Base-by-base conservation (phyloP, 352 stramenopile genomes). In the Phytopythium oedochilum region DNA sequence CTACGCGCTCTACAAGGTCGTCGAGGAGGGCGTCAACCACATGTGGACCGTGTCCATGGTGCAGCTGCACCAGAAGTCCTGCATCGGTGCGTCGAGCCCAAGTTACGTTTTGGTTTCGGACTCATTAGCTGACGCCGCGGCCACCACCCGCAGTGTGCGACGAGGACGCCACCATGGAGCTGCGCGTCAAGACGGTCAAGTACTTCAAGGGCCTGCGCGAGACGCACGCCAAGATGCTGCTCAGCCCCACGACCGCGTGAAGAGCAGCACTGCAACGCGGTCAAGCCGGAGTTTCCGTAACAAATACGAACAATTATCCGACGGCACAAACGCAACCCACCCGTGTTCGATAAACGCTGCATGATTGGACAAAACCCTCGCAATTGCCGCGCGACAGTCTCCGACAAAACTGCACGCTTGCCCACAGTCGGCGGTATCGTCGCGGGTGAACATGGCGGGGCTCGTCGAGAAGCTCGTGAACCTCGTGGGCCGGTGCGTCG, bases 31-130 rank as follows among this genome's bases (percentile, higher is more conserved):
- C 53, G 77, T 96, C 23, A 94, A 89, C 59, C 86, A 96, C 73
- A 96, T 96, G 87, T 96, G 87, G 87, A 96, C 87, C 14, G 87
- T 96, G 36, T 94, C 81, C 6, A 79, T 83, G 59, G 82, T 96
- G 54, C 87, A 96, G 71, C 67, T 84, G 53, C 87, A 96, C 60
- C 70, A 76, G 20, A 88, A 88, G 38, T 76, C 83, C 12, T 86
- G 77, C 66, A 94, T 96, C 53, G 78, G 77, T 88, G 55, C 49
- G 57, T 52, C n/a, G n/a, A n/a, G n/a, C n/a, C n/a, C n/a, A n/a
- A n/a, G n/a, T n/a, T n/a, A n/a, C n/a, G n/a, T n/a, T n/a, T n/a
- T n/a, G n/a, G n/a, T n/a, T n/a, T n/a, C n/a, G n/a, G n/a, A n/a
- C n/a, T n/a, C n/a, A n/a, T n/a, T n/a, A n/a, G n/a, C 22, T 31